Conservation (phyloP, 306 rosid species). For the Malus sylvestris region DNA sequence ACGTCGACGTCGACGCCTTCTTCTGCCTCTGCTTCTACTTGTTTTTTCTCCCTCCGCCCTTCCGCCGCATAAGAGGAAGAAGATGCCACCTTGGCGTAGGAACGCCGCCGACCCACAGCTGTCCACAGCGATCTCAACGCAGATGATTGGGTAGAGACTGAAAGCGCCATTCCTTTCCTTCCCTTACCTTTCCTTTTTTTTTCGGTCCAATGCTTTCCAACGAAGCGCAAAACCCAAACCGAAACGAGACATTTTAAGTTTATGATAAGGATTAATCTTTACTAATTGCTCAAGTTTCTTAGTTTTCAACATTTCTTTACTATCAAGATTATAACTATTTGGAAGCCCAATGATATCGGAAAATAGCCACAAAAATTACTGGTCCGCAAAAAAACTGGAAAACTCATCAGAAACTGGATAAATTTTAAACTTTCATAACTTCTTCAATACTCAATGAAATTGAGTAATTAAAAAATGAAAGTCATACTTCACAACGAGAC, state of each 20-base stretch:
- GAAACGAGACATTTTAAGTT: too few relatives aligned
- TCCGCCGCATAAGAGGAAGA: neutral
- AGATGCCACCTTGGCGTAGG: conserved; percentile 2
- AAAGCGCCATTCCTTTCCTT: neutral
- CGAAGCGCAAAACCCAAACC: neutral
- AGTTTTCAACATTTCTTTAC: too few relatives aligned
- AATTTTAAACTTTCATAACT: too few relatives aligned
- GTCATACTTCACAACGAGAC: too few relatives aligned
- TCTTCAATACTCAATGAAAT: too few relatives aligned
- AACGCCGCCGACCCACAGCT: neutral
- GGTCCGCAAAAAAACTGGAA: fast-evolving
- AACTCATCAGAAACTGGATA: fast-evolving
- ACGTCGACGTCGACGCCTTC: neutral
- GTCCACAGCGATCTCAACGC: neutral
- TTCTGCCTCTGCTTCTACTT: neutral
- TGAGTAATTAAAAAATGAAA: too few relatives aligned
- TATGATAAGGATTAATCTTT: too few relatives aligned
- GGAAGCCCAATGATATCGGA: too few relatives aligned
- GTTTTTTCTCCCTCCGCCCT: conserved; percentile 1
- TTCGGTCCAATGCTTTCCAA: neutral
- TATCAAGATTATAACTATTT: too few relatives aligned
- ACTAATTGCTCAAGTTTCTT: too few relatives aligned
- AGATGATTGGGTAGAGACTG: neutral
- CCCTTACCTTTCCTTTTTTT: too few relatives aligned
- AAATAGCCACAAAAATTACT: too few relatives aligned